Base-by-base conservation (phyloP, 805 yeast species). In the Metschnikowia sp. region DNA sequence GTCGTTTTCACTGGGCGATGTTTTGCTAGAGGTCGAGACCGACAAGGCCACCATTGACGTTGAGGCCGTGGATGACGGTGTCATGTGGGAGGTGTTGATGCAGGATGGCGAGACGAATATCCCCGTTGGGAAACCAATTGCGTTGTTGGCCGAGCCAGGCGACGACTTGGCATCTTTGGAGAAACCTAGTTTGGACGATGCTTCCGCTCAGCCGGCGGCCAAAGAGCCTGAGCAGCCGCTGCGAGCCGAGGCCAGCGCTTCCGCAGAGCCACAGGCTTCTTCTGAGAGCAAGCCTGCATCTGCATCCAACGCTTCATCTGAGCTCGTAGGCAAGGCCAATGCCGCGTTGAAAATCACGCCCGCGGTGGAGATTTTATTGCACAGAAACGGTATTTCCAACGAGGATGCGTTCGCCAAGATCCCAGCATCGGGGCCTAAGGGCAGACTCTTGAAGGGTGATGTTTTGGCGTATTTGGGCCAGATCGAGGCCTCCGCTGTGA, bases 41-140 rank as follows among this genome's bases (percentile, higher is more conserved):
- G 95, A 87, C 62, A 87, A 87, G 65, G 88, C 95, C 30, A 81
- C 83, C 49, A 86, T 87, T 45, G 89, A 84, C 51, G 94, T 87
- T 22, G 94, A 87, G 65, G 88, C 97, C 3, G 88, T 78, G 55
- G 99, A 92, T 58, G 98, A 94, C 60, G 99, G 98, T 46, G 70
- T 84, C 29, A 48, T 94, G 64, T 96, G 90, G 61, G 88, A 88
- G 68, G 84, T 94, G 47, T 54, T 78, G 44, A 62, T 58, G n/a
- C 75, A 72, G 26, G 83, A 86, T 48, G 99, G 99, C n/a, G 80
- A 81, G 34, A 82, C 81, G 49, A 91, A 83, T 33, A 73, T 92
- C 45, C 79, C 83, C 8, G 98, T 92, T 9, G 97, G 97, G n/a
- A 72, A 77, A 38, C 85, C 96, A 29, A 92, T 92, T 69, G 99